phyloP scores from a whole-genome alignment of 2,329 filamentous ascomycete species.

The Endothia cerciana region DNA sequence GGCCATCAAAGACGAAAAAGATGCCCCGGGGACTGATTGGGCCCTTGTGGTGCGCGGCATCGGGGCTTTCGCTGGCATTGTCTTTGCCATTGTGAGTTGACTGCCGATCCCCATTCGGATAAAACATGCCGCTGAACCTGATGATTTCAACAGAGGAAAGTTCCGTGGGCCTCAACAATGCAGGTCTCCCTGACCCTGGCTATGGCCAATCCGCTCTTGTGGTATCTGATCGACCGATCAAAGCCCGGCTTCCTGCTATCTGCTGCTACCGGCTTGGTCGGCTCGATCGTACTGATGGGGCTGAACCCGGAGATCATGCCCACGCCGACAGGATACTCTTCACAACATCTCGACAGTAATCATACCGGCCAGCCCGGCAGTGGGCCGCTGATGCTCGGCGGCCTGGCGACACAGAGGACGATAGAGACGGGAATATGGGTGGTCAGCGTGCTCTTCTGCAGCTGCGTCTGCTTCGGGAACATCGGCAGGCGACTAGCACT shows the following conservation, averaged over 20 bases:
- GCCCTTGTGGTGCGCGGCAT: constrained; percentile 63
- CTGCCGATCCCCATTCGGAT: neutral
- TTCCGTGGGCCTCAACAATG: constrained; percentile 93
- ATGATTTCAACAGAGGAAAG: constrained; percentile 65
- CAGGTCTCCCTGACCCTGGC: constrained; percentile 89
- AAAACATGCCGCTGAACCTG: too few species aligned
- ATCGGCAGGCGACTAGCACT: constrained; percentile 81
- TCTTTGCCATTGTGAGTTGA: constrained; percentile 73
- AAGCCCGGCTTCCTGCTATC: constrained; percentile 83
- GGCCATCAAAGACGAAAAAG: constrained; percentile 36
- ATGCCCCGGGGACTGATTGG: constrained; percentile 67
- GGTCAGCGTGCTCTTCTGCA: constrained; percentile 91
- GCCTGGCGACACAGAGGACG: constrained; percentile 63
- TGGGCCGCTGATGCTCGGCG: constrained; percentile 49
- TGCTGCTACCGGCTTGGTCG: constrained; percentile 70
- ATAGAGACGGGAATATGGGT: constrained; percentile 84
- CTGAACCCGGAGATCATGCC: constrained; percentile 81
- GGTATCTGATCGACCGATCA: constrained; percentile 95
- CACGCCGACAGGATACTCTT: constrained; percentile 55
- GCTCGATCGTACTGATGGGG: constrained; percentile 74
- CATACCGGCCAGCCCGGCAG: constrained; percentile 31
- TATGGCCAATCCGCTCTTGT: constrained; percentile 88
- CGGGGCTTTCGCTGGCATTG: constrained; percentile 64
- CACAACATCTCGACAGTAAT: constrained; percentile 35
- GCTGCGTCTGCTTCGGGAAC: constrained; percentile 93